Conservation (phyloP, 2,329 filamentous ascomycete species). For the Aspergillus arachidicola region DNA sequence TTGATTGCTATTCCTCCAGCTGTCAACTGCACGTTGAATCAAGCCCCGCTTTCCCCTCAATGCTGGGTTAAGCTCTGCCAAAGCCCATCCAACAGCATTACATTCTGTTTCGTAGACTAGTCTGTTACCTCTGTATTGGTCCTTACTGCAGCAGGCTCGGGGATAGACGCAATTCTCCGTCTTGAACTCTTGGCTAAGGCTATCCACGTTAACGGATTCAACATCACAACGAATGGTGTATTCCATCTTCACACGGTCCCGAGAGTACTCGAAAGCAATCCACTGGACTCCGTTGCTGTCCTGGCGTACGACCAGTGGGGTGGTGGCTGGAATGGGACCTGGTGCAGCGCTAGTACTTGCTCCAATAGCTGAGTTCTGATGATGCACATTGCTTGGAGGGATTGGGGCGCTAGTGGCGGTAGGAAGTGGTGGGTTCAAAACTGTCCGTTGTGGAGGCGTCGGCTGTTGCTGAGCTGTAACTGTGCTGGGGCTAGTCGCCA, state of each 20-base stretch:
- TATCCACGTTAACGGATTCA: constrained; percentile 91
- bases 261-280: constrained; percentile 98
- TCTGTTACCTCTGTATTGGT: constrained; percentile 94
- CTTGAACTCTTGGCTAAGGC: constrained; percentile 85
- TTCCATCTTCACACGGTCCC: constrained; percentile 98
- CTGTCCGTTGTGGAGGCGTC: constrained; percentile 36
- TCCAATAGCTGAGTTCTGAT: constrained; percentile 50
- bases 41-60: constrained; percentile 90
- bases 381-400: constrained; percentile 32
- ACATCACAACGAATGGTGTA: constrained; percentile 98
- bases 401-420: constrained; percentile 57
- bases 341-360: constrained; percentile 90
- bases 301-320: constrained; percentile 88
- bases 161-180: constrained; percentile 98
- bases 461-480: constrained; percentile 43
- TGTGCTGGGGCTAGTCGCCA: constrained; percentile 61
- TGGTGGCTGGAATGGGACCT: constrained; percentile 94
- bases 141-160: constrained; percentile 89
- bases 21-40: constrained; percentile 96
- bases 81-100: constrained; percentile 98
- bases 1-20: constrained; percentile 98
- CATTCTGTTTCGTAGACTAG: constrained; percentile 97
- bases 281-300: constrained; percentile 97
- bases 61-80: constrained; percentile 89
- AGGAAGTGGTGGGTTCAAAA: constrained; percentile 47